phyloP scores from a whole-genome alignment of 176 grass and related monocot genomes.

The Musa itinerans region DNA sequence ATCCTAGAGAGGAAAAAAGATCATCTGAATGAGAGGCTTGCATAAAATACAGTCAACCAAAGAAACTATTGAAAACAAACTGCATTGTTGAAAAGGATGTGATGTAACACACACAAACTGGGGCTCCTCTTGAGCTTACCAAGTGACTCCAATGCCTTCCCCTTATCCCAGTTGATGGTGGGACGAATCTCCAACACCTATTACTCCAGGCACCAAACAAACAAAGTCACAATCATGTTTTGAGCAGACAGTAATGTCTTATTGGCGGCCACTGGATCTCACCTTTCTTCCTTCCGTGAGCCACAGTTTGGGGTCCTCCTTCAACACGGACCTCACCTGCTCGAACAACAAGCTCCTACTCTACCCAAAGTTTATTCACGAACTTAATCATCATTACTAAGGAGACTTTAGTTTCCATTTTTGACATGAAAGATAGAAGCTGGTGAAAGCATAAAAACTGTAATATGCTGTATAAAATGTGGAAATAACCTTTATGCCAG shows the following conservation, averaged over 20 bases:
- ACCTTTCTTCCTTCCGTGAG: conserved; percentile 68
- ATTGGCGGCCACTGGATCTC: background rate
- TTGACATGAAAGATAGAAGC: background rate
- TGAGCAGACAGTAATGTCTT: background rate
- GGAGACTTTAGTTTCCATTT: no score
- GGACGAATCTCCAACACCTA: conserved; percentile 81
- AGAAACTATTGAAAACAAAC: no score
- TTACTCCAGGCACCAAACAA: conserved; percentile 11
- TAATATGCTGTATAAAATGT: no score
- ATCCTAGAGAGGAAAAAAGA: conserved; percentile 24
- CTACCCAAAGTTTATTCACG: conserved; percentile 14
- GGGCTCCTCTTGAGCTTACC: conserved; percentile 24
- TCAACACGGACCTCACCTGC: conserved; percentile 46
- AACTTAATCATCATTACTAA: no score
- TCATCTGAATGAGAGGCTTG: background rate
- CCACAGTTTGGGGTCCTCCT: conserved; percentile 47
- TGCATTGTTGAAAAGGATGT: background rate
- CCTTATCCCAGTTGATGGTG: conserved; percentile 90
- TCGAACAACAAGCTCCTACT: conserved; percentile 42
- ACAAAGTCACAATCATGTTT: background rate
- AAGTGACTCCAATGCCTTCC: conserved; percentile 85
- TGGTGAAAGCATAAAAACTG: no score
- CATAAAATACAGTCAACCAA: no score
- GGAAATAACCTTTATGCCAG: no score
- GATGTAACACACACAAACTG: background rate